These are phyloP conservation scores for Nicotiana noctiflora DNA, from an alignment of 257 asterid species.

Conservation along the genomic window DNA sequence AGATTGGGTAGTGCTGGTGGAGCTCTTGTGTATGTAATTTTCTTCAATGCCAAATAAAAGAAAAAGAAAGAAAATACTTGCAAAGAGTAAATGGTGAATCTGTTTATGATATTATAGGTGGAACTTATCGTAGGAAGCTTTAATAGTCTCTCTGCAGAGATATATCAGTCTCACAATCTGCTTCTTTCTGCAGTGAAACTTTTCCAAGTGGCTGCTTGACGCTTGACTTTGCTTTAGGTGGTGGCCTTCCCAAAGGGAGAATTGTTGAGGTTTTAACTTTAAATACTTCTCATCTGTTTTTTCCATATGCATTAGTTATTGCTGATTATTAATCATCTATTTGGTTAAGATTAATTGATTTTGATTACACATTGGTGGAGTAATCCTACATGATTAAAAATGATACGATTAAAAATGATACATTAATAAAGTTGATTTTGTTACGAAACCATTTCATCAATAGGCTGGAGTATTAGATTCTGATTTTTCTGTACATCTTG, in stretches of 20 bases:
- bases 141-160: not conserved
- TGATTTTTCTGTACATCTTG: not conserved
- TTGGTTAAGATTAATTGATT: not conserved
- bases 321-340: not conserved
- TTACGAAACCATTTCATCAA: not conserved
- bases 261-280: slow-evolving; percentile 68
- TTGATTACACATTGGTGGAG: not conserved
- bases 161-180: not conserved
- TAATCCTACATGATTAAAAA: not conserved
- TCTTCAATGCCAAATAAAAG: not conserved
- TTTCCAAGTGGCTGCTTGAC: slow-evolving; percentile 97
- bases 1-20: slow-evolving; percentile 97
- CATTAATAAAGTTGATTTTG: not conserved
- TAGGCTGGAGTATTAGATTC: not conserved
- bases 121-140: not conserved
- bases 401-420: not conserved
- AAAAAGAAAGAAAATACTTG: too few relatives aligned
- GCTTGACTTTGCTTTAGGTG: slow-evolving; percentile 92
- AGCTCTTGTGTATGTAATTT: slow-evolving; percentile 78
- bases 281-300: not conserved
- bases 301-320: not conserved
- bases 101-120: too few relatives aligned
- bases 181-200: slow-evolving; percentile 61
- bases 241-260: slow-evolving; percentile 97
- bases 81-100: too few relatives aligned